A percentile compares a stretch with the other conserved stretches of the same genome.
Evolutionary conservation across 1,284 basidiomycete species (phyloP).

Genomic region (Pseudozyma flocculosa): DNA sequence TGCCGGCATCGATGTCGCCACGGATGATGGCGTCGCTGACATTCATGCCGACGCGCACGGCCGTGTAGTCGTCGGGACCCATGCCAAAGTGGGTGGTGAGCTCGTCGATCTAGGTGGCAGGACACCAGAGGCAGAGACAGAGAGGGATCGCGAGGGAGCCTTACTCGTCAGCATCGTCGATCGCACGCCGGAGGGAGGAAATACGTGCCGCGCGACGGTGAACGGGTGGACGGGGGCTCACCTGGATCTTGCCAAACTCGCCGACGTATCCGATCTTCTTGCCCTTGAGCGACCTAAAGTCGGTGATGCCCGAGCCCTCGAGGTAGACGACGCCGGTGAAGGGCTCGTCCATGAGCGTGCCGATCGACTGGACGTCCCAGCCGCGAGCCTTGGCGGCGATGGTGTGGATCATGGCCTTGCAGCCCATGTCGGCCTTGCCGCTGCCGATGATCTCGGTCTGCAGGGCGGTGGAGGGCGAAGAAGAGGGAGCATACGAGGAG

Average conservation of each 20-base stretch:
- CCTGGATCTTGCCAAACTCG: slow-evolving; percentile 60
- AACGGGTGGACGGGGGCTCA: slow-evolving; percentile 43
- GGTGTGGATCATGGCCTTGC: slow-evolving; percentile 59
- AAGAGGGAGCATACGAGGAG: neutral
- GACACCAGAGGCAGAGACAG: neutral
- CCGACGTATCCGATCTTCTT: slow-evolving; percentile 61
- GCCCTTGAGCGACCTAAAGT: slow-evolving; percentile 58
- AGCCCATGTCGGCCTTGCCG: slow-evolving; percentile 58
- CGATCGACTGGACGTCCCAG: slow-evolving; percentile 58
- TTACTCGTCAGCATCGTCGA: no score
- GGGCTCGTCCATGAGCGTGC: slow-evolving; percentile 59
- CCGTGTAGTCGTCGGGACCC: slow-evolving; percentile 57
- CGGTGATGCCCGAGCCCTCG: slow-evolving; percentile 56
- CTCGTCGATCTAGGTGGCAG: slow-evolving; percentile 7
- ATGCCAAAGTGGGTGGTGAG: slow-evolving; percentile 48
- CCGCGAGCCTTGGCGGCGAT: slow-evolving; percentile 58
- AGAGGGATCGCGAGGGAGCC: neutral
- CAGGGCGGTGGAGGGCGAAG: no score
- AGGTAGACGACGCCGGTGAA: slow-evolving; percentile 60
- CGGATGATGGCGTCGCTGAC: slow-evolving; percentile 58
- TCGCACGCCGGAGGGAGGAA: neutral
- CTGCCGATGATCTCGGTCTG: slow-evolving; percentile 56
- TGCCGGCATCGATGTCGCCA: slow-evolving; percentile 59
- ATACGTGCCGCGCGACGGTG: slow-evolving; percentile 16
- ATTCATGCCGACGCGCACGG: slow-evolving; percentile 60